Base-by-base conservation (phyloP, 768 basidiomycete genomes). In the Tricholoma terreum region DNA sequence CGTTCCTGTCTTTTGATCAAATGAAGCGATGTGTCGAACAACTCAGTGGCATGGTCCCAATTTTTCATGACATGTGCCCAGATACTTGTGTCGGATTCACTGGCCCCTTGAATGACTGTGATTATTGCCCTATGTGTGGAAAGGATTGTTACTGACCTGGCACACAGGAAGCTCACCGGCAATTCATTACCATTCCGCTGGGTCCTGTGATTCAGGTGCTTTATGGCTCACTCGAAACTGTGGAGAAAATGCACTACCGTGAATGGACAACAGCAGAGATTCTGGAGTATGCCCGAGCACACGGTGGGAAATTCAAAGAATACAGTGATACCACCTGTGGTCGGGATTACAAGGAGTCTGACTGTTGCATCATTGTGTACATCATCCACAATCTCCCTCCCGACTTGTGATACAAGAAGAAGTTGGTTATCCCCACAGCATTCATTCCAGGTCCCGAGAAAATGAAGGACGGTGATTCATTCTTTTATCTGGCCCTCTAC, bases 11-110 rank as follows among this genome's bases (percentile, higher is more conserved):
- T 8, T 62, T 55, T 24, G 27, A 67, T 22, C 52, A 61, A 49
- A 51, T 71, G 43, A 64, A 65, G 38, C 38, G 53, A 6, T 56
- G 51, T 3, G 58, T 70, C 6, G 45, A 30, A 45, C 61, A 8
- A 27, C 67, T 0, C n/a, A n/a, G n/a, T n/a, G n/a, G n/a, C n/a
- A n/a, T n/a, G n/a, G n/a, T n/a, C n/a, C n/a, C n/a, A n/a, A 31
- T 74, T 9, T 22, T 49, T 1, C 14, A 62, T 4, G 65, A 75
- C 52, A 75, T 75, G 71, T 76, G 75, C 35, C 38, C 57, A 0
- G 61, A 74, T 3, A 61, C 68, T 0, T 75, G 73, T 49, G 21
- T 68, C 5, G 67, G 64, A 0, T 75, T 60, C 45, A 48, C 52
- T 17, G 52, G 57, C 17, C 57, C 51, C n/a, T 55, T 24, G 14